Percentiles rank a stretch among this genome's conserved stretches.
Evolutionary conservation across 306 rosid species (phyloP).

Genomic region (Notholithocarpus densiflorus): DNA sequence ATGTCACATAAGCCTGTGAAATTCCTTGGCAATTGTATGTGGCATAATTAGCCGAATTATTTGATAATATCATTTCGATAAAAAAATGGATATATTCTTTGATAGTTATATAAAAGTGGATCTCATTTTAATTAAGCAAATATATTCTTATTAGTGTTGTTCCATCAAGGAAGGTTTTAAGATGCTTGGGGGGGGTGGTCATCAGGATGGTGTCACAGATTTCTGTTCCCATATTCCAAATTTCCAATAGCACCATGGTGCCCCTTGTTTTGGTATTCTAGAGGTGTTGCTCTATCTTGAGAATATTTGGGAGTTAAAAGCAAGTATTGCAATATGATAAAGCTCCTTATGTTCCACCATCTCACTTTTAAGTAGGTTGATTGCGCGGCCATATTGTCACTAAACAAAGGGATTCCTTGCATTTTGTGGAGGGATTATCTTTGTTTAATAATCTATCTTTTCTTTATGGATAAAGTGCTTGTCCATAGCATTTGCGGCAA

Average conservation of each 20-base stretch:
- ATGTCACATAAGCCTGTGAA: neutral
- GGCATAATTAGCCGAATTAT: constrained; percentile 7
- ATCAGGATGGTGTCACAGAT: neutral
- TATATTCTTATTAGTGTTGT: constrained; percentile 31
- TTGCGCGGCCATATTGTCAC: neutral
- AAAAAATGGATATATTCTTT: constrained; percentile 47
- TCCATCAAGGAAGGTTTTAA: constrained; percentile 28
- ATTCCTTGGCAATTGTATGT: neutral
- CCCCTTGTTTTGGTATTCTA: neutral
- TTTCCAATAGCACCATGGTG: neutral
- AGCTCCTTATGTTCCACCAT: no score
- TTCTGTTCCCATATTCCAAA: neutral
- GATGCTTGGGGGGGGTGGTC: neutral
- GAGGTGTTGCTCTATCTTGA: neutral
- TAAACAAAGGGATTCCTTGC: neutral
- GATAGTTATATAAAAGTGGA: constrained; percentile 26
- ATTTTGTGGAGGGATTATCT: neutral
- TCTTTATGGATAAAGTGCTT: neutral
- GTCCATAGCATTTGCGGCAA: neutral
- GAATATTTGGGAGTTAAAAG: no score
- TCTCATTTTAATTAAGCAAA: constrained; percentile 23
- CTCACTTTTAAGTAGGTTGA: neutral
- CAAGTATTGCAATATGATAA: no score
- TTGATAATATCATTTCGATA: constrained; percentile 9
- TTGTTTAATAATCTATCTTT: neutral